Conservation (phyloP, 108 stramenopile species). For the Pseudonitzschia multiseries region DNA sequence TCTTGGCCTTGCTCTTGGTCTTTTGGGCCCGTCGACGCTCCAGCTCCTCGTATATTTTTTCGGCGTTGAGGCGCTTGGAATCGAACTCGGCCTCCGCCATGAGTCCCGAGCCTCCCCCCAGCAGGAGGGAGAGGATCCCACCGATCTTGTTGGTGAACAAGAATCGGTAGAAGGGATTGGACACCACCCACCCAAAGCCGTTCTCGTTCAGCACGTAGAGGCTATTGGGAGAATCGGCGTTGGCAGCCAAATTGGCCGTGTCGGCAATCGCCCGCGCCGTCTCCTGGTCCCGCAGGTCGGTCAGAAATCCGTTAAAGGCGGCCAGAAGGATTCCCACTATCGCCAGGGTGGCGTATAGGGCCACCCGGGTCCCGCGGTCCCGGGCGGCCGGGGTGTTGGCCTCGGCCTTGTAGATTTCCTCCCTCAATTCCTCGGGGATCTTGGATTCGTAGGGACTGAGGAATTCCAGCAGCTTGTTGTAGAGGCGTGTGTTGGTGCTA, state of each 20-base stretch:
- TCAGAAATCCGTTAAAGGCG: conserved; percentile 75
- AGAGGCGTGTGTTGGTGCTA: background rate
- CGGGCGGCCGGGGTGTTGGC: conserved; percentile 75
- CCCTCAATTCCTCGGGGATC: conserved; percentile 61
- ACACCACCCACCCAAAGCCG: conserved; percentile 78
- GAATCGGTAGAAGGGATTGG: conserved; percentile 47
- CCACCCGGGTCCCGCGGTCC: conserved; percentile 63
- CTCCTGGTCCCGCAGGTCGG: conserved; percentile 49
- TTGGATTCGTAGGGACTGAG: conserved; percentile 44
- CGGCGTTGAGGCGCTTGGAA: conserved; percentile 65
- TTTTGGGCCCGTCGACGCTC: conserved; percentile 52
- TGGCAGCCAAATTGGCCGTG: background rate
- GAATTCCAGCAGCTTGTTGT: conserved; percentile 20
- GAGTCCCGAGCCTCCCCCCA: conserved; percentile 57
- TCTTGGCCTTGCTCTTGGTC: background rate
- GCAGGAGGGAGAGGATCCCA: conserved; percentile 55
- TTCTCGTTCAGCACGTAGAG: conserved; percentile 37
- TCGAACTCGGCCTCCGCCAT: conserved; percentile 69
- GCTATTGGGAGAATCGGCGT: background rate
- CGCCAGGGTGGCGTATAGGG: conserved; percentile 45
- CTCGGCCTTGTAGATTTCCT: conserved; percentile 79
- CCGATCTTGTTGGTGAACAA: conserved; percentile 78
- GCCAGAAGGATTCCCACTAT: conserved; percentile 42
- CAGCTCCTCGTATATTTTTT: conserved; percentile 80
- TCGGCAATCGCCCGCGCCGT: conserved; percentile 18